phyloP scores from a whole-genome alignment of 2,329 filamentous ascomycete genomes.

The Venturia nashicola region DNA sequence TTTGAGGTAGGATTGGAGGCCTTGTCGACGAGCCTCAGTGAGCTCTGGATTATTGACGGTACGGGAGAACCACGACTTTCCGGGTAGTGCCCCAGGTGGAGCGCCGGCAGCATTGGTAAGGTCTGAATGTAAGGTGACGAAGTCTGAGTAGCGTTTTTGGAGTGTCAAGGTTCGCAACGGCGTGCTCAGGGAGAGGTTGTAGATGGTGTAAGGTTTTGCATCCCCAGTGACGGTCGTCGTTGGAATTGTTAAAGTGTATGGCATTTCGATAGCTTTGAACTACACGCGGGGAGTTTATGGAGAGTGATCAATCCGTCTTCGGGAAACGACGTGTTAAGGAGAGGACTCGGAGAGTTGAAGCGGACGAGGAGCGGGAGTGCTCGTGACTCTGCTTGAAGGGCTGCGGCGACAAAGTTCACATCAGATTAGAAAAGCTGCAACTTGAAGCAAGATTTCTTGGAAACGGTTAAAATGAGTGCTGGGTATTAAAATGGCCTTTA shows the following conservation, averaged over 20 bases:
- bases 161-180: constrained; percentile 65
- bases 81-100: constrained; percentile 56
- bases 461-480: no score
- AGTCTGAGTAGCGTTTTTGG: constrained; percentile 75
- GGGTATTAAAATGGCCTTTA: not conserved
- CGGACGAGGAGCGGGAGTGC: not conserved
- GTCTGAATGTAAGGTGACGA: constrained; percentile 51
- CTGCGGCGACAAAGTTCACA: not conserved
- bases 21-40: constrained; percentile 56
- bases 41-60: constrained; percentile 58
- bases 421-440: no score
- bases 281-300: no score
- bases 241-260: constrained; percentile 31
- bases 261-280: constrained; percentile 19
- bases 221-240: constrained; percentile 35
- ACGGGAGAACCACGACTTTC: constrained; percentile 62
- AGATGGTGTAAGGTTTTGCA: constrained; percentile 60
- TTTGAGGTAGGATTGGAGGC: constrained; percentile 59
- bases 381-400: not conserved
- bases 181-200: constrained; percentile 66
- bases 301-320: not conserved
- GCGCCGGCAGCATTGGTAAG: constrained; percentile 50
- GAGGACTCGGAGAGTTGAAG: not conserved
- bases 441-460: no score
- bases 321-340: not conserved